Evolutionary conservation across 495 filamentous ascomycete genomes (phyloP).

Genomic region (Lasiosphaeriaceae sp.): DNA sequence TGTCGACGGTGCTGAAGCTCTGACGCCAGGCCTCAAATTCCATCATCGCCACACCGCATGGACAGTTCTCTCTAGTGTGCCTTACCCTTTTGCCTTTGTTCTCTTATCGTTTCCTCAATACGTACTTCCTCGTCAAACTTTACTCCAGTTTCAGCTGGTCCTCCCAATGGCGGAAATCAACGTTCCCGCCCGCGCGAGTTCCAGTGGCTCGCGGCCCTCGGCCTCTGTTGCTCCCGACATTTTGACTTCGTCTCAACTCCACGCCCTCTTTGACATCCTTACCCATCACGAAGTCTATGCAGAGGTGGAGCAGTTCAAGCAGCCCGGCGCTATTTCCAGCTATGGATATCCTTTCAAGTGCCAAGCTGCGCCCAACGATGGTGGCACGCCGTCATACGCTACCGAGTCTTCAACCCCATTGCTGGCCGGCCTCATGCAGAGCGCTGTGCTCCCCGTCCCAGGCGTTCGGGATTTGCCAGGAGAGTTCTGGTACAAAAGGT

Average conservation of each 20-base stretch:
- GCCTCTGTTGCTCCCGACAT: slow-evolving; percentile 4
- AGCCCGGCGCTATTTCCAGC: slow-evolving; percentile 45
- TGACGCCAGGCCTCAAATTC: too few relatives aligned
- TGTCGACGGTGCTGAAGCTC: too few relatives aligned
- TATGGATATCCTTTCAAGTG: slow-evolving; percentile 58
- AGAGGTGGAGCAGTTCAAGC: slow-evolving; percentile 59
- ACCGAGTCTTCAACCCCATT: slow-evolving; percentile 48
- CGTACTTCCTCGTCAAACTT: too few relatives aligned
- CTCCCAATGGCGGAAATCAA: too few relatives aligned
- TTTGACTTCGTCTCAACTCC: slow-evolving; percentile 47
- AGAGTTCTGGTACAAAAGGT: slow-evolving; percentile 54
- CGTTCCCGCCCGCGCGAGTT: too few relatives aligned
- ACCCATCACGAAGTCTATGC: slow-evolving; percentile 60
- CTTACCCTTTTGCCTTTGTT: too few relatives aligned
- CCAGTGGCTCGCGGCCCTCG: not conserved
- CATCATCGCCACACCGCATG: too few relatives aligned
- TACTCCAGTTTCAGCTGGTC: too few relatives aligned
- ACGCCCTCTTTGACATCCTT: slow-evolving; percentile 63
- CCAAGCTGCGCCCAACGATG: slow-evolving; percentile 10
- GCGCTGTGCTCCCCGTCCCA: slow-evolving; percentile 53
- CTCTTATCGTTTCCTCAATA: too few relatives aligned
- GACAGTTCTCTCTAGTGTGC: too few relatives aligned
- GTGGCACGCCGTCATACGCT: slow-evolving; percentile 13
- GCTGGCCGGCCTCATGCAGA: slow-evolving; percentile 54
- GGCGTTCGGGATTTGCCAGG: slow-evolving; percentile 51